These are phyloP conservation scores for Colletotrichum tofieldiae DNA, from an alignment of 2,329 filamentous ascomycete genomes.

Conservation along the genomic window DNA sequence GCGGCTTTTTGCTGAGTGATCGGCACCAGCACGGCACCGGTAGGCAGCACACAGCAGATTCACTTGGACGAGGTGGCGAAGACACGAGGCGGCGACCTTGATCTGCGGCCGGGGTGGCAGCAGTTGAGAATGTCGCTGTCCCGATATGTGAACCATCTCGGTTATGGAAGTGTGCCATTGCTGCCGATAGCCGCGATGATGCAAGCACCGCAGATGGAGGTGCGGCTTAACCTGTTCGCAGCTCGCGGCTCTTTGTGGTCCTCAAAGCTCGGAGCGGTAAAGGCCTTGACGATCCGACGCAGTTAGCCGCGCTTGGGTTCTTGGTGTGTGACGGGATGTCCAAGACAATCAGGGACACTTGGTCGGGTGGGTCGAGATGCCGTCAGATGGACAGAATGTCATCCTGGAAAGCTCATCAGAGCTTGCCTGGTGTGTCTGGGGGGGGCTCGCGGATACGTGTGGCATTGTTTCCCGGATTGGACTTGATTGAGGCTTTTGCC, in stretches of 20 bases:
- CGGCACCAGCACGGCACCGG: neutral
- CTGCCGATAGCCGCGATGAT: constrained; percentile 2
- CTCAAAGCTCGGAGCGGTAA: neutral
- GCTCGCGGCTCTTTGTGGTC: neutral
- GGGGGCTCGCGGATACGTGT: neutral
- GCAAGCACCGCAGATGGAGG: neutral
- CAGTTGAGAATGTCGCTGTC: neutral
- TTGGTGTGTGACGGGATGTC: neutral
- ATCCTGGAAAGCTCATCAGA: neutral
- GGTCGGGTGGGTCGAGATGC: neutral
- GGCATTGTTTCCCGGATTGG: too few relatives aligned
- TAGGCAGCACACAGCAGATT: constrained; percentile 4
- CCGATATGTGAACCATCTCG: neutral
- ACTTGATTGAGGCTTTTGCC: neutral
- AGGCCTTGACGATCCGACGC: neutral
- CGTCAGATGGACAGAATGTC: too few relatives aligned
- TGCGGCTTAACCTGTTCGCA: neutral
- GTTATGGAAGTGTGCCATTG: neutral
- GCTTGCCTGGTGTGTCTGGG: neutral
- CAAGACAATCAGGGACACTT: neutral
- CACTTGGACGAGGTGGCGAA: constrained; percentile 20
- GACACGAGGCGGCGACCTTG: neutral
- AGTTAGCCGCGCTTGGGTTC: neutral
- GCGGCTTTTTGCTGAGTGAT: neutral
- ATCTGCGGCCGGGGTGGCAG: constrained; percentile 1